Evolutionary conservation across 1,284 basidiomycete species (phyloP), one percentile per base, ranked within the genome.

Genomic region (Ceratobasidium sp.): DNA sequence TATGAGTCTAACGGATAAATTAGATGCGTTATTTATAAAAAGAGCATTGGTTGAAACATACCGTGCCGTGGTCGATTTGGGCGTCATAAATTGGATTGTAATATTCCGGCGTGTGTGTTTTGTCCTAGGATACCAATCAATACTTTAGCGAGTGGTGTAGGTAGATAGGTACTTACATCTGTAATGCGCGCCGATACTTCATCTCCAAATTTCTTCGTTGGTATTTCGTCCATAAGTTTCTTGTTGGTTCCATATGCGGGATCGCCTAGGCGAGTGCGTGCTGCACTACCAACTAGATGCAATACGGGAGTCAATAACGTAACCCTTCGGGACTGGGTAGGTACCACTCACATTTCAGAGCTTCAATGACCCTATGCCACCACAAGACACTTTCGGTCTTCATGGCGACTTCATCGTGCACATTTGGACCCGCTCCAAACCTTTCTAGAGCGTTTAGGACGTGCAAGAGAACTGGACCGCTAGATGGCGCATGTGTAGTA

Each of bases 71-170:
- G 82, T 97, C 94, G 6, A 85, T 85, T 31, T 86, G 86, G 27
- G 93, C 83, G 78, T 95, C 95, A 79, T 90, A 95, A 53, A 91
- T 86, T 0, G 96, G 93, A 29, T 93, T 87, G 81, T 98, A 98
- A 82, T 97, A 96, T 29, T 89, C 87, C 1, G 93, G 86, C 1
- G 86, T 81, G 81, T 97, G 95, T 0, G 97, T 97, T 1, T 80
- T 84, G 80, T 94, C 89, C 93, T 96, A 79, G 2, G n/a, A 9
- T 11, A 50, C 62, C 78, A 66, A 5, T 31, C 47, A 62, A 14
- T 51, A 22, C 31, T 33, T n/a, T 17, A 27, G 44, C 8, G 11
- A 36, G 14, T 19, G 47, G 69, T 69, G 29, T 29, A 75, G n/a
- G 17, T n/a, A 44, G 8, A 62, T 48, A 59, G 57, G 50, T 41